Percentiles rank a stretch among this genome's conserved stretches.
These are phyloP conservation scores for Camellia oleifera DNA, from an alignment of 179 eudicot species.

Conservation along the genomic window DNA sequence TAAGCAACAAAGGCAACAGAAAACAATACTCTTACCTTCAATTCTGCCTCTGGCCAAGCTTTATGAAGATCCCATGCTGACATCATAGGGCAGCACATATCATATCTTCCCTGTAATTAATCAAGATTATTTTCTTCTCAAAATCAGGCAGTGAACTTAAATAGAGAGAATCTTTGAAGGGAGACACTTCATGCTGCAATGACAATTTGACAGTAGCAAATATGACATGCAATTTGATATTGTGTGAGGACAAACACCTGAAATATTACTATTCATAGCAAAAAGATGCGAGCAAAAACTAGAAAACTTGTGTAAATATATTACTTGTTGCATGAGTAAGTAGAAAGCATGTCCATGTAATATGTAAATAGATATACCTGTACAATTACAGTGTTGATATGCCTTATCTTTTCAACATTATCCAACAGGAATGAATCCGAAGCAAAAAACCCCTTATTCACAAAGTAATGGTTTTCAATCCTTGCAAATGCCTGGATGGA, in stretches of 20 bases:
- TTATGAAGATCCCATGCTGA: constrained; percentile 99
- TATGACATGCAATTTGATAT: background rate
- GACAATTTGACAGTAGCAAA: background rate
- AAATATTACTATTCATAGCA: background rate
- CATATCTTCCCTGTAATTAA: constrained; percentile 82
- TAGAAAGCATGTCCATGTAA: background rate
- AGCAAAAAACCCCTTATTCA: constrained; percentile 82
- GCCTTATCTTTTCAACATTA: constrained; percentile 86
- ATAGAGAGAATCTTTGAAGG: background rate
- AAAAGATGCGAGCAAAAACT: background rate
- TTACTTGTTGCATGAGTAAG: background rate
- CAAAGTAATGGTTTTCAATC: constrained; percentile 93
- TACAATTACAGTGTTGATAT: constrained; percentile 75
- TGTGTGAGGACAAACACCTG: background rate
- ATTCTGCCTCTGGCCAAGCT: constrained; percentile 97
- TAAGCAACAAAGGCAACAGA: background rate
- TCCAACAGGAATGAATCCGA: constrained; percentile 85
- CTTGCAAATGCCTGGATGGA: constrained; percentile 88
- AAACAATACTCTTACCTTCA: constrained; percentile 33
- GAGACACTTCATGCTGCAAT: background rate
- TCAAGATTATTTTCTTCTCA: constrained; percentile 2
- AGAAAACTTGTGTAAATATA: background rate
- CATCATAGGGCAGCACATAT: constrained; percentile 88
- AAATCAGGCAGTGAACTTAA: background rate
- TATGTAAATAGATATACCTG: constrained; percentile 53